These are phyloP conservation scores for Umbilicus rupestris DNA, from an alignment of 164 flowering plant species.

Conservation along the genomic window DNA sequence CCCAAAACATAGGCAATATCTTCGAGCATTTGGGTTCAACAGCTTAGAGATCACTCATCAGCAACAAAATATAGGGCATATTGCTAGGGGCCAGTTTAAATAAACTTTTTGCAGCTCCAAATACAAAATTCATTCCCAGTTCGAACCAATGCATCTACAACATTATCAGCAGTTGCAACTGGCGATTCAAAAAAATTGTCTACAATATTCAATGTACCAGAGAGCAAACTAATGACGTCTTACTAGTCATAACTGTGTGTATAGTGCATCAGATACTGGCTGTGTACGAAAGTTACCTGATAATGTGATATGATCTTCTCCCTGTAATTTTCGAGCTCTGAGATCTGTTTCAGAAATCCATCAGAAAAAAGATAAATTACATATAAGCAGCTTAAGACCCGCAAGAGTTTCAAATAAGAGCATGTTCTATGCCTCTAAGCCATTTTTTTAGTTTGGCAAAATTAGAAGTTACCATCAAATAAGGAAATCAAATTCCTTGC, in stretches of 20 bases:
- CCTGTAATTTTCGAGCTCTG: neutral
- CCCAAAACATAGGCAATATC: no score
- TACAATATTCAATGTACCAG: neutral
- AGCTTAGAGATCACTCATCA: no score
- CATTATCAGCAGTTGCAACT: neutral
- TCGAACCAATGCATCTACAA: neutral
- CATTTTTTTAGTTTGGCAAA: neutral
- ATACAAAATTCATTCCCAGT: no score
- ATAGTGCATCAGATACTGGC: no score
- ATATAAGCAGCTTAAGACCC: neutral
- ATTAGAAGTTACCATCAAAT: no score
- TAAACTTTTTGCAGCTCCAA: no score
- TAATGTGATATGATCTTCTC: conserved; percentile 3
- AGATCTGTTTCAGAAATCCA: neutral
- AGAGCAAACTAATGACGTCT: neutral
- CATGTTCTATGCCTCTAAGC: neutral
- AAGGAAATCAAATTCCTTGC: no score
- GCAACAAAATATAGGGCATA: no score
- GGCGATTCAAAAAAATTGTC: neutral
- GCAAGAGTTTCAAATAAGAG: neutral
- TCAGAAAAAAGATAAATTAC: neutral
- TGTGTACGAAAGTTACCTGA: neutral
- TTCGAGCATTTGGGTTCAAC: no score
- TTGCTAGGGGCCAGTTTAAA: no score
- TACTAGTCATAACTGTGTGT: neutral